phyloP scores from a whole-genome alignment of 495 filamentous ascomycete species.

The Amorphotheca resinae region DNA sequence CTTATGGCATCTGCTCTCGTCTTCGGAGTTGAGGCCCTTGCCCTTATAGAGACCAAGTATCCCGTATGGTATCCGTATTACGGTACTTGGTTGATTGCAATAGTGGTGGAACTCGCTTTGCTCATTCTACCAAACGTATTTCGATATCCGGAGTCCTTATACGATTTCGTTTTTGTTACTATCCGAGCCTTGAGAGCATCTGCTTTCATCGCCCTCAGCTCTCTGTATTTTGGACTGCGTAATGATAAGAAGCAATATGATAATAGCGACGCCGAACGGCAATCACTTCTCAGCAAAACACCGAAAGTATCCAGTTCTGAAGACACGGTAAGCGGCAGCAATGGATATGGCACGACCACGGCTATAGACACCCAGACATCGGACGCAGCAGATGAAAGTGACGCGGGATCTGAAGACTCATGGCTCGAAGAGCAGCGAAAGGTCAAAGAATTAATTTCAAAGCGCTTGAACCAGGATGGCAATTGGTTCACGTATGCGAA shows the following conservation, averaged over 20 bases:
- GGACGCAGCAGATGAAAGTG: conserved; percentile 23
- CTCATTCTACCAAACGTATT: conserved; percentile 20
- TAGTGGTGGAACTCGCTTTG: conserved; percentile 37
- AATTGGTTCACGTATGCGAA: conserved; percentile 54
- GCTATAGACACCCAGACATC: conserved; percentile 10
- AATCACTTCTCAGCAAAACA: conserved; percentile 28
- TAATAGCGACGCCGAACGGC: conserved; percentile 35
- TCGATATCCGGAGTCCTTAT: conserved; percentile 4
- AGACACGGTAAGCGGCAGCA: conserved; percentile 13
- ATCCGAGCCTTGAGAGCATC: conserved; percentile 22
- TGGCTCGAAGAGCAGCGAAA: conserved; percentile 38
- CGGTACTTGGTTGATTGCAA: conserved; percentile 40
- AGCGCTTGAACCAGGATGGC: conserved; percentile 45
- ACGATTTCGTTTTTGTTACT: conserved; percentile 10
- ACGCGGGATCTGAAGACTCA: conserved; percentile 31
- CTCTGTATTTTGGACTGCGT: conserved; percentile 15
- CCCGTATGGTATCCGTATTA: conserved; percentile 51
- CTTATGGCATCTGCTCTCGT: conserved; percentile 42
- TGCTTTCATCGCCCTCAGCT: conserved; percentile 23
- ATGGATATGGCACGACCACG: conserved; percentile 35
- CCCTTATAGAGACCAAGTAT: conserved; percentile 32
- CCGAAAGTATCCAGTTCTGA: conserved; percentile 9
- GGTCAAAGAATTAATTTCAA: conserved; percentile 39
- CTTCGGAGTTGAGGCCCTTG: conserved; percentile 40
- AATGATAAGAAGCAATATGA: conserved; percentile 20